Base-by-base conservation (phyloP, 1,284 basidiomycete species). In the Rhodotorula mucilaginosa region DNA sequence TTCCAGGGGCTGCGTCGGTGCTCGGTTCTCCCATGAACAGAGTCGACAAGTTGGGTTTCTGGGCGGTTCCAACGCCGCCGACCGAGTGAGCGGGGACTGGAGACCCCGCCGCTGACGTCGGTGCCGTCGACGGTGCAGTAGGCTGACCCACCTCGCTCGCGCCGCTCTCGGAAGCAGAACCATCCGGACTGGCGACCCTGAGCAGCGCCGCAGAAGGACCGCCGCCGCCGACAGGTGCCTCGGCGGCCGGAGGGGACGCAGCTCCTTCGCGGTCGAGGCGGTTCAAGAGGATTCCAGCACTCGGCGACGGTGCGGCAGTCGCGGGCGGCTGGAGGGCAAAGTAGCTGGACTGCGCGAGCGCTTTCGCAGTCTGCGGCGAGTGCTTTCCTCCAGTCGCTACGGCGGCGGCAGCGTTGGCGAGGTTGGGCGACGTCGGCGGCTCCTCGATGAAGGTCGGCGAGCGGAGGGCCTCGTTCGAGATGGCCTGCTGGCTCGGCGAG, bases 291-390 rank as follows among this genome's bases (percentile, higher is more conserved):
- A 56, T 56, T 8, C 54, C 54, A n/a, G 54, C 29, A 5, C 26
- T 29, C 26, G 46, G n/a, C 46, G 59, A 15, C 16, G 34, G 26
- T 8, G 21, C 29, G 16, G 21, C 29, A 4, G 10, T 70, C 12
- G 65, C 65, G 18, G 48, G 66, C 31, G 71, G 67, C 48, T 58
- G 68, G 2, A 64, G 54, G 12, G 52, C 5, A 39, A 70, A 65
- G 64, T 65, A 61, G 31, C 23, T n/a, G 10, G 18, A 4, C 46
- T 26, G 29, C 48, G 54, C 23, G 15, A 47, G n/a, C 26, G 47
- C 34, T 29, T 56, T 56, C 26, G 12, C 29, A 26, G 54, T 26
- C 12, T 39, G 31, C 31, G 34, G 19, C 8, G 18, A 52, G 51
- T 12, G 58, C 18, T 44, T 26, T 23, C 21, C 31, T 16, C 31